Evolutionary conservation across 108 stramenopile genomes (phyloP).

Genomic region (Cyclostephanos invisitatus): DNA sequence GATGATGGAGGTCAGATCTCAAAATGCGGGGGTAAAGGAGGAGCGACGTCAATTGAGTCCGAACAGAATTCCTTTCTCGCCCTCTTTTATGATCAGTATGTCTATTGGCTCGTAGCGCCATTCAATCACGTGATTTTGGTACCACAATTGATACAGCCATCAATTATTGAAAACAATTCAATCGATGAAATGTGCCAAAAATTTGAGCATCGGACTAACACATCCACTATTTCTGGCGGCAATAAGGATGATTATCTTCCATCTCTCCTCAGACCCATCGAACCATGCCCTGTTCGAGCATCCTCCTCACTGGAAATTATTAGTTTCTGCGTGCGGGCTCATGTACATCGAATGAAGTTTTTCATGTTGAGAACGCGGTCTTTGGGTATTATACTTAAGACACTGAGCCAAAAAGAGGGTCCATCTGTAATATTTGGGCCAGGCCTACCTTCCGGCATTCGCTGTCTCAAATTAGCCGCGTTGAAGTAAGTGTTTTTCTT

Average conservation of each 20-base stretch:
- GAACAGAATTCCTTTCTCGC: constrained; percentile 81
- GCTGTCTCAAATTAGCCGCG: constrained; percentile 78
- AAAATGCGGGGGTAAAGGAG: constrained; percentile 17
- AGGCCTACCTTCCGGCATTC: constrained; percentile 36
- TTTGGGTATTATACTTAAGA: constrained; percentile 65
- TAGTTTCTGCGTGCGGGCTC: constrained; percentile 85
- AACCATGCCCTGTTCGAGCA: constrained; percentile 62
- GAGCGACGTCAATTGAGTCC: constrained; percentile 5
- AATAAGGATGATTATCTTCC: constrained; percentile 37
- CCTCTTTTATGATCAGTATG: constrained; percentile 82
- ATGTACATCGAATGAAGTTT: constrained; percentile 83
- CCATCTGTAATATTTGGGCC: constrained; percentile 17
- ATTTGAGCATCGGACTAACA: constrained; percentile 38
- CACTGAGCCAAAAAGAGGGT: constrained; percentile 45
- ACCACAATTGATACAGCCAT: constrained; percentile 35
- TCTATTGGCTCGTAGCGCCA: constrained; percentile 80
- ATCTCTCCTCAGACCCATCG: constrained; percentile 42
- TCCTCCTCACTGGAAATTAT: constrained; percentile 85
- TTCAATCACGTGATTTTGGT: constrained; percentile 77
- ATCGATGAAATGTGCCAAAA: constrained; percentile 36
- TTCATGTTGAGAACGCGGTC: constrained; percentile 76
- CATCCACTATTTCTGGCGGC: constrained; percentile 6
- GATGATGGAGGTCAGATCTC: constrained; percentile 9
- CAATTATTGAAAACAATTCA: background rate
- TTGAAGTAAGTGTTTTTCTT: constrained; percentile 46